Evolutionary conservation across 2,329 filamentous ascomycete genomes (phyloP).

Genomic region (Aspergillus sp.): DNA sequence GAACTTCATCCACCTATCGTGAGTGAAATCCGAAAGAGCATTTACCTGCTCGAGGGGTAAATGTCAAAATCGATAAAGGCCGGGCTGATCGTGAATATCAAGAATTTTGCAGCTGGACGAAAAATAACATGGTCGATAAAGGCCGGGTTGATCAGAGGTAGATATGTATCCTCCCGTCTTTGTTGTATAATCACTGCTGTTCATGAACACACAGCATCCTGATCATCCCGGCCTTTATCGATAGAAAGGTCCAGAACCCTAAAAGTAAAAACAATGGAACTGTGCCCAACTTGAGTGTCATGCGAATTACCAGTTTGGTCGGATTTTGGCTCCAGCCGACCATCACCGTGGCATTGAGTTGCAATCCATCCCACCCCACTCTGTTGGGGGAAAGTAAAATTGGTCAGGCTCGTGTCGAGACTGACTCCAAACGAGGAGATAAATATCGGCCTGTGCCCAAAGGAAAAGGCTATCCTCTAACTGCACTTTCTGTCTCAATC

Average conservation of each 20-base stretch:
- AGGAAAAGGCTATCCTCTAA: background rate
- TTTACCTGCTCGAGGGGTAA: background rate
- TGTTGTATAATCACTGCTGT: no score
- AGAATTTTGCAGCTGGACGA: no score
- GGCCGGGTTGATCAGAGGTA: no score
- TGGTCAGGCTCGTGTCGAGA: background rate
- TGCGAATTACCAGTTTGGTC: background rate
- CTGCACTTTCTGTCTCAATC: background rate
- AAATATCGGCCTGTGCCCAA: background rate
- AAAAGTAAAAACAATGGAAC: background rate
- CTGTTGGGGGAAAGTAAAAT: background rate
- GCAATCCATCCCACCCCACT: background rate
- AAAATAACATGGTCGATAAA: no score
- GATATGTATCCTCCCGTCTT: no score
- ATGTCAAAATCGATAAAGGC: background rate
- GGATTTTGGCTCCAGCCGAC: background rate
- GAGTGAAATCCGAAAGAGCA: background rate
- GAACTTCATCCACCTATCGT: constrained; percentile 5
- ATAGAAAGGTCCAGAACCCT: no score
- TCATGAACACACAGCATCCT: no score
- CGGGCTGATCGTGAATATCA: background rate
- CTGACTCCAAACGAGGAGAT: background rate
- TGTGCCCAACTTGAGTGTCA: background rate
- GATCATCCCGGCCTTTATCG: no score
- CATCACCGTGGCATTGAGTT: constrained; percentile 1